phyloP scores from a whole-genome alignment of 1,139 yeast species.

The Suhomyces anneliseae region DNA sequence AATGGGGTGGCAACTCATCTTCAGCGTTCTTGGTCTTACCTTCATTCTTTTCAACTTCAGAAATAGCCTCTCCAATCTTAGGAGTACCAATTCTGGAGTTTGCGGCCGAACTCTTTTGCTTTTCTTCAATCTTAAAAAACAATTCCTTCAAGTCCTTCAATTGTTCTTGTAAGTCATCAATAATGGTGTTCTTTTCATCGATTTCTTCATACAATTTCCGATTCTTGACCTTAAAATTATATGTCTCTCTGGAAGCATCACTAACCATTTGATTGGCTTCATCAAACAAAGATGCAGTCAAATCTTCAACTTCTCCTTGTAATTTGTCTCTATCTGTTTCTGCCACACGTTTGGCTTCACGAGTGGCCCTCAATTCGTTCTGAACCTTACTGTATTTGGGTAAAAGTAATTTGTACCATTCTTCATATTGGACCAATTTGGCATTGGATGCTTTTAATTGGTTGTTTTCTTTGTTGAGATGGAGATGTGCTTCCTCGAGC shows the following conservation, averaged over 20 bases:
- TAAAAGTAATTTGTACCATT: conserved; percentile 29
- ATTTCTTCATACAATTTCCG: conserved; percentile 63
- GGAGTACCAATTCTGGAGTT: conserved; percentile 13
- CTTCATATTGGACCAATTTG: conserved; percentile 27
- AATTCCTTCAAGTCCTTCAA: conserved; percentile 61
- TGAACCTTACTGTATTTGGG: conserved; percentile 32
- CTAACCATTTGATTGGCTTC: conserved; percentile 83
- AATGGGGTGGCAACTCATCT: conserved; percentile 9
- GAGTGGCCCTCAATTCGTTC: conserved; percentile 31
- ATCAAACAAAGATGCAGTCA: conserved; percentile 70
- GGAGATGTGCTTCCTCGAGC: conserved; percentile 44
- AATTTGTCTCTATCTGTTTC: conserved; percentile 60
- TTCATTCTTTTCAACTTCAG: background rate
- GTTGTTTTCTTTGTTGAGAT: conserved; percentile 33
- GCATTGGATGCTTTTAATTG: conserved; percentile 23
- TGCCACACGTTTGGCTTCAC: conserved; percentile 43
- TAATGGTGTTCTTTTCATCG: conserved; percentile 67
- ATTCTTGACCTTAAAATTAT: conserved; percentile 53
- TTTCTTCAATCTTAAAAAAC: conserved; percentile 37
- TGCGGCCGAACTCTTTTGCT: conserved; percentile 18
- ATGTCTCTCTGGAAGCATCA: conserved; percentile 62
- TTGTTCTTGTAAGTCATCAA: conserved; percentile 69
- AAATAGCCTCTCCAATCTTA: conserved; percentile 6
- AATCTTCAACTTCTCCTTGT: conserved; percentile 72
- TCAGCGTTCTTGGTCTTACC: conserved; percentile 5